Conservation (phyloP, 164 flowering plant species). For the Hamamelis virginiana region DNA sequence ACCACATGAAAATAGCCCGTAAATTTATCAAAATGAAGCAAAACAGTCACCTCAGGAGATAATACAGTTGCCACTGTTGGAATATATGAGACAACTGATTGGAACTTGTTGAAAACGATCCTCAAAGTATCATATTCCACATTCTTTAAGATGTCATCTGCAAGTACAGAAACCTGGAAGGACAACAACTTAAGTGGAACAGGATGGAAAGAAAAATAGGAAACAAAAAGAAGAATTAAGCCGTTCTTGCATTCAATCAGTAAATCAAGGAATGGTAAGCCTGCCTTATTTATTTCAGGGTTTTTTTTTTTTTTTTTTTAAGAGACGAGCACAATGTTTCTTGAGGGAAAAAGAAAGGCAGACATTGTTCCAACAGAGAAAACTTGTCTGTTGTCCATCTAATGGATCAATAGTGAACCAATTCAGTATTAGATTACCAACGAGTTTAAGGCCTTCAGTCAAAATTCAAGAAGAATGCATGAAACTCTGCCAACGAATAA, state of each 20-base stretch:
- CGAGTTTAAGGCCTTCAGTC: not conserved
- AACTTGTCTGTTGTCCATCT: not conserved
- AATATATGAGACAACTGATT: constrained; percentile 71
- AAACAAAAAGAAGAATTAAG: not conserved
- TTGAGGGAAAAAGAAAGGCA: not conserved
- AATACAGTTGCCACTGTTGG: constrained; percentile 79
- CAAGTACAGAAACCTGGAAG: constrained; percentile 82
- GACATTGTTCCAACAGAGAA: not conserved
- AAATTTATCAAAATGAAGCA: not conserved
- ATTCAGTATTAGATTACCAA: not conserved
- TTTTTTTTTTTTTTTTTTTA: too few species aligned
- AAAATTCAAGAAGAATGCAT: not conserved
- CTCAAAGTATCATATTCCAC: constrained; percentile 91
- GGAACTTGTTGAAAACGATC: constrained; percentile 83
- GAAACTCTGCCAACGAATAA: too few species aligned
- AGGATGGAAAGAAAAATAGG: not conserved
- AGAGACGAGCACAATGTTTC: not conserved
- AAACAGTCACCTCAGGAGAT: constrained; percentile 77
- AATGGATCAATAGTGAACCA: not conserved
- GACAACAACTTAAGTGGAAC: not conserved
- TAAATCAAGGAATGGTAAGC: not conserved
- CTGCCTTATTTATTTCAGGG: too few species aligned
- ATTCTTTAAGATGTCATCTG: constrained; percentile 93
- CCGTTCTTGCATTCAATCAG: not conserved
- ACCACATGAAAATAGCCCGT: not conserved